Evolutionary conservation across 2,329 filamentous ascomycete species (phyloP).

Genomic region (Trichoderma pleuroti): DNA sequence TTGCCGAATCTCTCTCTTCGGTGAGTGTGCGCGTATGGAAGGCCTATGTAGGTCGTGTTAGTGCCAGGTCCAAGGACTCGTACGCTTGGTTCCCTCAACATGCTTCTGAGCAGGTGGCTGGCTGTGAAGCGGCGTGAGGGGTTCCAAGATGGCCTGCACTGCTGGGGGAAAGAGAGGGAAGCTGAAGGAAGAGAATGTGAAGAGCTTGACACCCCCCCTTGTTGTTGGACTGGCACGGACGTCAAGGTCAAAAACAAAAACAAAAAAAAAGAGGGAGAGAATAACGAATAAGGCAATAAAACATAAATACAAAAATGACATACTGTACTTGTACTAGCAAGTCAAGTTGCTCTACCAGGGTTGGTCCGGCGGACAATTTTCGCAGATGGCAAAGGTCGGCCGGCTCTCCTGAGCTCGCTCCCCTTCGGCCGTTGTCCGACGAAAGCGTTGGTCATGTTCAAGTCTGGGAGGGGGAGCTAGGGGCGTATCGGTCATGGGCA

Average conservation of each 20-base stretch:
- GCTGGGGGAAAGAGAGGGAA: neutral
- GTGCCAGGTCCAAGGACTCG: neutral
- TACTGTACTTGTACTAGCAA: neutral
- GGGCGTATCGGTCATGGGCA: slow-evolving; percentile 5
- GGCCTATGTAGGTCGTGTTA: neutral
- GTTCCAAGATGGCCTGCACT: neutral
- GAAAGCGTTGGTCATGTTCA: slow-evolving; percentile 8
- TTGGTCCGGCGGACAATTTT: slow-evolving; percentile 15
- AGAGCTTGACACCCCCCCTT: neutral
- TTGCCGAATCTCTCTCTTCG: neutral
- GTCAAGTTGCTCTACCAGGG: slow-evolving; percentile 2
- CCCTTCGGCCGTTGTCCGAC: slow-evolving; percentile 19
- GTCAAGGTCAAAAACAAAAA: neutral
- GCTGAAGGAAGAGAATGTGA: neutral
- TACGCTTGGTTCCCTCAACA: neutral
- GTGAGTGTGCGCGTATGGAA: neutral
- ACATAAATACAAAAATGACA: neutral
- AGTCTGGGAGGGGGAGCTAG: slow-evolving; percentile 12
- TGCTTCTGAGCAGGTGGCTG: neutral
- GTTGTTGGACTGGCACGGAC: neutral
- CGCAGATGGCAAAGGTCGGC: slow-evolving; percentile 8
- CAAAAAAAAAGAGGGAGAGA: neutral
- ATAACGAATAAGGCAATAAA: neutral
- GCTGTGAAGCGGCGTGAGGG: neutral
- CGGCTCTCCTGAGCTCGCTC: slow-evolving; percentile 3